A percentile compares a stretch with the other conserved stretches of the same genome.
These are phyloP conservation scores for Phytophthora idaei DNA, from an alignment of 352 stramenopile genomes.

Conservation along the genomic window DNA sequence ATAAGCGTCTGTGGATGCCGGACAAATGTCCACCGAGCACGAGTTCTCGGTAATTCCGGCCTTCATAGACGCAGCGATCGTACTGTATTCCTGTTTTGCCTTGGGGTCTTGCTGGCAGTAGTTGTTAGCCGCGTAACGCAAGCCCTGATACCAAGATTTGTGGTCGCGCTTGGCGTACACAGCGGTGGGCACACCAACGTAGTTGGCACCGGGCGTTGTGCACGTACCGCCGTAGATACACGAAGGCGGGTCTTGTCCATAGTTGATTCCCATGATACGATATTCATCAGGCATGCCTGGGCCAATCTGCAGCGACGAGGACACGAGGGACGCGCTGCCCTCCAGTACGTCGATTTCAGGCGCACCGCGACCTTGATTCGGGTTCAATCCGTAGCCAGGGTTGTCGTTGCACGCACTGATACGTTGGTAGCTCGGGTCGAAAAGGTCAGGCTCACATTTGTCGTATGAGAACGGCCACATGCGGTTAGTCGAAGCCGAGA, in stretches of 20 bases:
- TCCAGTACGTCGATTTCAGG: conserved; percentile 96
- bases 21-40: conserved; percentile 42
- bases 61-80: conserved; percentile 47
- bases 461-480: conserved; percentile 98
- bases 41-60: conserved; percentile 52
- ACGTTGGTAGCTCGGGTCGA: conserved; percentile 59
- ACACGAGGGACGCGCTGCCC: conserved; percentile 78
- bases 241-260: neutral
- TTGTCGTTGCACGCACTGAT: conserved; percentile 90
- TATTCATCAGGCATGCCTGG: conserved; percentile 73
- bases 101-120: conserved; percentile 39
- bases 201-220: conserved; percentile 47
- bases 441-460: conserved; percentile 77
- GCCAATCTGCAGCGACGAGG: conserved; percentile 89
- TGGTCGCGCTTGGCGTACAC: conserved; percentile 39
- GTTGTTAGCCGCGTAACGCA: conserved; percentile 65
- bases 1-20: conserved; percentile 52
- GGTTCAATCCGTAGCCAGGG: conserved; percentile 91
- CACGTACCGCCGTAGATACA: conserved; percentile 53
- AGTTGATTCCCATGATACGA: conserved; percentile 53
- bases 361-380: conserved; percentile 81
- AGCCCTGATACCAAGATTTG: conserved; percentile 63
- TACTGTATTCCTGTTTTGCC: conserved; percentile 44
- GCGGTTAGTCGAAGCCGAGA: conserved; percentile 93
- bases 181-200: conserved; percentile 45